Conservation (phyloP, 345 rosid genomes). For the Anacardium occidentale region DNA sequence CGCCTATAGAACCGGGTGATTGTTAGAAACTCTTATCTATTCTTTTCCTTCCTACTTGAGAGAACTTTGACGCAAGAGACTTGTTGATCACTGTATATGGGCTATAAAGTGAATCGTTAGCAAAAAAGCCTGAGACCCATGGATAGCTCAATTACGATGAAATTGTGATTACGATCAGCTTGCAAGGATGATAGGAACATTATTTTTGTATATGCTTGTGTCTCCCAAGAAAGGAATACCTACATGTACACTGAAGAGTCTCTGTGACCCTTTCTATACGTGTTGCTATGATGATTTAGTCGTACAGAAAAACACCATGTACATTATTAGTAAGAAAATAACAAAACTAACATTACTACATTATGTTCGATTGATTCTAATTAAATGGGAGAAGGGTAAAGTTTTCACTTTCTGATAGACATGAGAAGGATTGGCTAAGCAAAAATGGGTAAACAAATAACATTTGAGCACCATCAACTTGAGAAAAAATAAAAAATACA, state of each 20-base stretch:
- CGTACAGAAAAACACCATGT: background rate
- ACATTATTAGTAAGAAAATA: no score
- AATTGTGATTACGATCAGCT: background rate
- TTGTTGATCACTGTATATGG: background rate
- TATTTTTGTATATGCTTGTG: background rate
- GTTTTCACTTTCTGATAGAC: slow-evolving; percentile 7
- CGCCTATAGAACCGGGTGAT: slow-evolving; percentile 28
- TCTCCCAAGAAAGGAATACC: background rate
- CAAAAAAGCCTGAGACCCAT: background rate
- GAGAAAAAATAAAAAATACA: background rate
- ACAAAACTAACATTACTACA: no score
- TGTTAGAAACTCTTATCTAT: slow-evolving; percentile 19
- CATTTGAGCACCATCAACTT: slow-evolving; percentile 11
- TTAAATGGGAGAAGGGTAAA: slow-evolving; percentile 16
- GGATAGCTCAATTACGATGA: background rate
- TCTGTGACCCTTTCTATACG: background rate
- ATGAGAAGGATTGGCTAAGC: slow-evolving; percentile 19
- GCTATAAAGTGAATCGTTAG: background rate
- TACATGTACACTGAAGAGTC: no score
- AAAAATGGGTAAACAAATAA: slow-evolving; percentile 13
- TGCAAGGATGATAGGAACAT: background rate
- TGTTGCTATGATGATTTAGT: background rate
- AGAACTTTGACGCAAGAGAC: background rate
- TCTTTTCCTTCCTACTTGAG: slow-evolving; percentile 17
- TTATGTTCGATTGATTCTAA: background rate